Evolutionary conservation across 2,329 filamentous ascomycete genomes (phyloP).

Genomic region (Neophaeococcomyces mojaviensis): DNA sequence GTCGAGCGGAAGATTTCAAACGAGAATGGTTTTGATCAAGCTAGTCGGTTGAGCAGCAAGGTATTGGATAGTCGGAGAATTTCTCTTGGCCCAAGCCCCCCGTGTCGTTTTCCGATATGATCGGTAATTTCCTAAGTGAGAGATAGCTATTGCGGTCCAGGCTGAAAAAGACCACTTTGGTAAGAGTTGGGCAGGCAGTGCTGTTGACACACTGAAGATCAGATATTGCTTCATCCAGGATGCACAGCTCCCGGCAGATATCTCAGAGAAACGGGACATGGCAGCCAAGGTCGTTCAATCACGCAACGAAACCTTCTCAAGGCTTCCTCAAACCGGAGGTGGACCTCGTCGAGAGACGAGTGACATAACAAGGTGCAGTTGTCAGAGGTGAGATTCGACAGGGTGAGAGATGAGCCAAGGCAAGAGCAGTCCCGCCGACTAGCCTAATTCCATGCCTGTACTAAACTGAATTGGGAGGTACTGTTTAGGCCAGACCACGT

Average conservation of each 20-base stretch:
- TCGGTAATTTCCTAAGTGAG: not conserved
- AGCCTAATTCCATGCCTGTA: not conserved
- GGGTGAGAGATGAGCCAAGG: conserved; percentile 2
- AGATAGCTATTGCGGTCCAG: not conserved
- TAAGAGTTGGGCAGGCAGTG: not conserved
- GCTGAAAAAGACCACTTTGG: not conserved
- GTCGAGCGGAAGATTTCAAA: no score
- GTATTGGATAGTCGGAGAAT: no score
- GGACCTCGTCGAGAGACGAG: not conserved
- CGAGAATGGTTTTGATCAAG: no score
- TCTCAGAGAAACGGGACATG: not conserved
- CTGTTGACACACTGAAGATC: not conserved
- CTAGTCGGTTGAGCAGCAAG: no score
- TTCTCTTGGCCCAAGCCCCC: no score
- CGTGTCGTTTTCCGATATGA: no score
- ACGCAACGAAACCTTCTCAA: no score
- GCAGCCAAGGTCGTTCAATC: no score
- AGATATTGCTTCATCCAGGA: not conserved
- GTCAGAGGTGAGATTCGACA: conserved; percentile 1
- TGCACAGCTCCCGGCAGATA: not conserved
- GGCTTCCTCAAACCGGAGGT: no score
- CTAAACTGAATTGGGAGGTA: not conserved
- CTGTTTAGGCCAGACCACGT: not conserved
- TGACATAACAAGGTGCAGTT: not conserved
- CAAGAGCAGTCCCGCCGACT: not conserved